A percentile compares a stretch with the other conserved stretches of the same genome.
phyloP scores from a whole-genome alignment of 768 basidiomycete species.

The Leccinum variicolor region DNA sequence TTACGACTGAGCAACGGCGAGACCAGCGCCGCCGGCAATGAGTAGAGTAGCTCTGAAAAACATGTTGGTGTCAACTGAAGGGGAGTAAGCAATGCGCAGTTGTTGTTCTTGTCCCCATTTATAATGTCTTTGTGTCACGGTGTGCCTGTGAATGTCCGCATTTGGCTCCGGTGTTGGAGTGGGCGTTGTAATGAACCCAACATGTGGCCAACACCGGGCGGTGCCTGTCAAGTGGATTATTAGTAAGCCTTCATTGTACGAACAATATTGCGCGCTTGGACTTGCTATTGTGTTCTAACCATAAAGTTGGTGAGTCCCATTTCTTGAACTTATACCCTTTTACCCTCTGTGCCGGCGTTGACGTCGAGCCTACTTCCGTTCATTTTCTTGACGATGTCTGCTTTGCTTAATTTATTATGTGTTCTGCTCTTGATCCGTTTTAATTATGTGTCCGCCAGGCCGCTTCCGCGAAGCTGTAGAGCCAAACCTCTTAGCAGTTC shows the following conservation, averaged over 20 bases:
- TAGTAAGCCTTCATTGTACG: not conserved
- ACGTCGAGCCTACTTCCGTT: not conserved
- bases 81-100: slow-evolving; percentile 10
- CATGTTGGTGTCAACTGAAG: slow-evolving; percentile 15
- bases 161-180: not conserved
- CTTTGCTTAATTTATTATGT: not conserved
- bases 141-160: not conserved
- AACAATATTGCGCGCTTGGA: not conserved
- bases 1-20: slow-evolving; percentile 44
- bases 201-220: not conserved
- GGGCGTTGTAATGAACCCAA: too few species aligned
- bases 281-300: slow-evolving; percentile 1
- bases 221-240: not conserved
- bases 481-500: not conserved
- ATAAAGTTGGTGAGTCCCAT: slow-evolving; percentile 5
- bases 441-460: slow-evolving; percentile 8
- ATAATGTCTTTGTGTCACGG: slow-evolving; percentile 6
- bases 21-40: slow-evolving; percentile 32
- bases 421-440: slow-evolving; percentile 11
- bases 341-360: not conserved
- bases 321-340: not conserved
- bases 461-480: slow-evolving; percentile 13
- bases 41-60: slow-evolving; percentile 25
- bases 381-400: slow-evolving; percentile 1
- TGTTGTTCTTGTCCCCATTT: slow-evolving; percentile 4